phyloP scores from a whole-genome alignment of 2,329 filamentous ascomycete species.

The Clarireedia hainanense region DNA sequence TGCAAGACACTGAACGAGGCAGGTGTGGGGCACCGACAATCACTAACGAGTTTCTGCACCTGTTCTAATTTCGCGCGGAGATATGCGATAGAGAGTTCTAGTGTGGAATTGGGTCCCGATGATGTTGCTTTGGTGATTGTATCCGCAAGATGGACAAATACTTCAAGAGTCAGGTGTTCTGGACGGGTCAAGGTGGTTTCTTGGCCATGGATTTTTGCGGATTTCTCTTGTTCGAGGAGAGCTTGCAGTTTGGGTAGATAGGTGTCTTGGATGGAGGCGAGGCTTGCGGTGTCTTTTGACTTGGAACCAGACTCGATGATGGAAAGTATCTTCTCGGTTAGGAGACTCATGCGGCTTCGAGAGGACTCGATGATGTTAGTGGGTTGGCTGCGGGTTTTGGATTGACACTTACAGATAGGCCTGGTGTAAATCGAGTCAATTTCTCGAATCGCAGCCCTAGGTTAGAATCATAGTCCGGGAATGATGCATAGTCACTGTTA shows the following conservation, averaged over 20 bases:
- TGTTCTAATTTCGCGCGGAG: slow-evolving; percentile 14
- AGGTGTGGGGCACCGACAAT: neutral
- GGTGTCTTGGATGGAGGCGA: neutral
- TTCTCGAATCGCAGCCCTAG: slow-evolving; percentile 19
- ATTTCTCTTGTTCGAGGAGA: neutral
- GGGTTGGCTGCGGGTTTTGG: neutral
- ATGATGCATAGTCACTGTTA: slow-evolving; percentile 26
- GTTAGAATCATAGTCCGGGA: slow-evolving; percentile 27
- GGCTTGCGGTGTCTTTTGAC: neutral
- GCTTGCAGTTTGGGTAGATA: neutral
- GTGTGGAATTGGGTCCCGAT: slow-evolving; percentile 7
- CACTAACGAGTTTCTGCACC: slow-evolving; percentile 3
- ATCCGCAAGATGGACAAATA: slow-evolving; percentile 16
- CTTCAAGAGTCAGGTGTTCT: slow-evolving; percentile 16
- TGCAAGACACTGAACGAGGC: slow-evolving; percentile 16
- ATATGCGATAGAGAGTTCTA: slow-evolving; percentile 16
- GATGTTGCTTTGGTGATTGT: slow-evolving; percentile 16
- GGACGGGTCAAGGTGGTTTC: slow-evolving; percentile 13
- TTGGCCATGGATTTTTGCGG: neutral
- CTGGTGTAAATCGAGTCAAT: slow-evolving; percentile 20
- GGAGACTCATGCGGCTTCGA: slow-evolving; percentile 17
- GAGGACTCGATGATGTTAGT: slow-evolving; percentile 17
- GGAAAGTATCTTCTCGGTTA: slow-evolving; percentile 17
- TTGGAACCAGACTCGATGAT: slow-evolving; percentile 10
- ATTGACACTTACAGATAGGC: slow-evolving; percentile 19